Percentiles rank a stretch among this genome's conserved stretches.
phyloP scores from a whole-genome alignment of 805 yeast species.

The Candida gorgasii region DNA sequence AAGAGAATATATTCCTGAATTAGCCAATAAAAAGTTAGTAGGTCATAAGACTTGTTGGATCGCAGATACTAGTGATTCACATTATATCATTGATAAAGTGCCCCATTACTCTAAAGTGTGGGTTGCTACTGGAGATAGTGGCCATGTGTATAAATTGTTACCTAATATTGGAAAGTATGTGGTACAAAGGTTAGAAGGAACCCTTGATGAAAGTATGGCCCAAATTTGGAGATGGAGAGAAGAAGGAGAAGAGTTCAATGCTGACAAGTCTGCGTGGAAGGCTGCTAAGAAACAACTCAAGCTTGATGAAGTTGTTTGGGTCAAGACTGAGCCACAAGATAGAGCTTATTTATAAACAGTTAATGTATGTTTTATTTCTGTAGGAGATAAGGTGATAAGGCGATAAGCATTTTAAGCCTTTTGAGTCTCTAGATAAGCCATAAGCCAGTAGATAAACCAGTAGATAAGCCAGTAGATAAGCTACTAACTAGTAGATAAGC shows the following conservation, averaged over 20 bases:
- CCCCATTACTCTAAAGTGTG: slow-evolving; percentile 31
- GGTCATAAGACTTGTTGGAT: slow-evolving; percentile 18
- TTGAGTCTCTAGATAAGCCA: too few relatives aligned
- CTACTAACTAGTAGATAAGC: too few relatives aligned
- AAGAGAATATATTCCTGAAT: slow-evolving; percentile 16
- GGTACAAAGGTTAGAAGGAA: slow-evolving; percentile 28
- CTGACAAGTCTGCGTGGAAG: too few relatives aligned
- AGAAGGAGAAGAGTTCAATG: slow-evolving; percentile 14
- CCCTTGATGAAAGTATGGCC: slow-evolving; percentile 22
- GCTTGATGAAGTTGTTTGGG: too few relatives aligned
- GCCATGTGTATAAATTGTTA: slow-evolving; percentile 48
- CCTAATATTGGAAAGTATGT: slow-evolving; percentile 50
- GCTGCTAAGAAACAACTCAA: too few relatives aligned
- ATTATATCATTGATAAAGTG: slow-evolving; percentile 40
- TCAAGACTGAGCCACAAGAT: too few relatives aligned
- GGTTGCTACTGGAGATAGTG: slow-evolving; percentile 50
- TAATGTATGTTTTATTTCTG: too few relatives aligned
- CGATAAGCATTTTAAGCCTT: too few relatives aligned
- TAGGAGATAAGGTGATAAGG: too few relatives aligned
- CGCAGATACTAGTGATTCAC: slow-evolving; percentile 39
- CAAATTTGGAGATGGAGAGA: slow-evolving; percentile 20
- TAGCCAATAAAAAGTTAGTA: slow-evolving; percentile 13
- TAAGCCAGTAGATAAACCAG: too few relatives aligned
- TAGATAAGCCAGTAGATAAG: too few relatives aligned
- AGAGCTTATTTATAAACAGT: too few relatives aligned